These are phyloP conservation scores for Eimeria tenella DNA, from an alignment of 169 alveolate species.

Conservation along the genomic window DNA sequence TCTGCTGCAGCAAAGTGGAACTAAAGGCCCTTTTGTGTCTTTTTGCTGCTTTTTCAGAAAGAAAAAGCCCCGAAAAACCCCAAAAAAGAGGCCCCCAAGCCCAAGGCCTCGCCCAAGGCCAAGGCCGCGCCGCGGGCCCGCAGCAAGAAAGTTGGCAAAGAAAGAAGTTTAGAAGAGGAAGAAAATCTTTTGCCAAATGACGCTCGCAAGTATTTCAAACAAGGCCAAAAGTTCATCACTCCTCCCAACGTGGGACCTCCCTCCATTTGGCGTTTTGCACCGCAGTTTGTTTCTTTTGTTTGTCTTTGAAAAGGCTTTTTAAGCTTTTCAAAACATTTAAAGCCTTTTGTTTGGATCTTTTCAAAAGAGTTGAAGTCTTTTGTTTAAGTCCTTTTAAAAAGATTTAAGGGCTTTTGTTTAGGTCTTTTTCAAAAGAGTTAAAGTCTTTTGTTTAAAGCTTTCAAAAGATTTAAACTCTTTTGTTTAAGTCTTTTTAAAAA, in stretches of 20 bases:
- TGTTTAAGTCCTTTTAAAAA: too few species aligned
- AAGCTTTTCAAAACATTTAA: too few species aligned
- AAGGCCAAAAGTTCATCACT: slow-evolving; percentile 92
- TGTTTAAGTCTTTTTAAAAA: too few species aligned
- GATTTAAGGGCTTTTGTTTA: too few species aligned
- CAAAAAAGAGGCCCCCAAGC: neutral
- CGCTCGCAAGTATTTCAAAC: slow-evolving; percentile 86
- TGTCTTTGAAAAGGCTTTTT: neutral
- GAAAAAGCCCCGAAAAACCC: slow-evolving; percentile 45
- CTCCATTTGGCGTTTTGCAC: too few species aligned
- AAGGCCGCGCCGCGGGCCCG: slow-evolving; percentile 65
- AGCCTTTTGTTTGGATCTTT: too few species aligned
- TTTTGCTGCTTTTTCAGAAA: slow-evolving; percentile 7
- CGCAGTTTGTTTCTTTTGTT: neutral
- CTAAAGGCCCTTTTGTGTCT: neutral
- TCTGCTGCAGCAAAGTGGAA: too few species aligned
- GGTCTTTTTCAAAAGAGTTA: too few species aligned
- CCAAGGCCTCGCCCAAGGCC: slow-evolving; percentile 63
- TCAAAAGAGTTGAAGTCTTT: too few species aligned
- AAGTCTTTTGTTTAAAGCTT: too few species aligned
- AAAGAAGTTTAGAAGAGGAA: slow-evolving; percentile 78
- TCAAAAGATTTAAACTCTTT: too few species aligned
- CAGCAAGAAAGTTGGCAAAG: slow-evolving; percentile 46
- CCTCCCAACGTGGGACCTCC: slow-evolving; percentile 91
- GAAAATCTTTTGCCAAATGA: slow-evolving; percentile 83